Evolutionary conservation across 768 basidiomycete genomes (phyloP).

Genomic region (Russula earlei): DNA sequence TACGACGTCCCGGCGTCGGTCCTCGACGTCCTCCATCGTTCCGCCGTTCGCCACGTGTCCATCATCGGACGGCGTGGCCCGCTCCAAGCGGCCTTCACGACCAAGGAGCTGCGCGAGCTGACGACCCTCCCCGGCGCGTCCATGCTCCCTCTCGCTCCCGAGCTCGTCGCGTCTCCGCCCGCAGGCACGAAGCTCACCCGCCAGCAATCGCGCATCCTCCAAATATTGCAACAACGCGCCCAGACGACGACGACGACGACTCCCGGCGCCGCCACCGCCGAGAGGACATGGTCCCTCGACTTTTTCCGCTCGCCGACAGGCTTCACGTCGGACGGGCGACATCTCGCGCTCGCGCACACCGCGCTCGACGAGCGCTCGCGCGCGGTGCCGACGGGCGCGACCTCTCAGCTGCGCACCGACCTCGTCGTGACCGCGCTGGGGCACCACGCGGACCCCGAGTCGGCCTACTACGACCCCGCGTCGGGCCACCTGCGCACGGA

Average conservation of each 20-base stretch:
- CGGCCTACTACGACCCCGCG: constrained; percentile 48
- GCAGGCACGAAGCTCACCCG: constrained; percentile 36
- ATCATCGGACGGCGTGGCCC: constrained; percentile 84
- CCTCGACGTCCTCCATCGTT: constrained; percentile 53
- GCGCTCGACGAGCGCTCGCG: constrained; percentile 40
- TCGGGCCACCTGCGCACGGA: constrained; percentile 47
- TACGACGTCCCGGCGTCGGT: constrained; percentile 77
- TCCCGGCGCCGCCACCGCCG: constrained; percentile 26
- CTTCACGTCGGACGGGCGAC: constrained; percentile 23
- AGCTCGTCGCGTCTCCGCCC: constrained; percentile 34
- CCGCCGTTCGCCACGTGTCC: constrained; percentile 63
- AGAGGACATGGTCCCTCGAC: constrained; percentile 70
- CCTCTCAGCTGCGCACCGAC: constrained; percentile 48
- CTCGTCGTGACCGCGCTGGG: constrained; percentile 85
- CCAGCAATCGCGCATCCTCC: constrained; percentile 56
- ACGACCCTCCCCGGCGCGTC: constrained; percentile 48
- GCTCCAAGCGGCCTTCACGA: constrained; percentile 80
- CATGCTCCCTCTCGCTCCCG: constrained; percentile 51
- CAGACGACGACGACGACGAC: constrained; percentile 25
- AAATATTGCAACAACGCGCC: constrained; percentile 60
- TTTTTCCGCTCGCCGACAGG: constrained; percentile 69
- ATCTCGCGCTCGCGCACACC: constrained; percentile 55
- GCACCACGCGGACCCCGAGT: constrained; percentile 58
- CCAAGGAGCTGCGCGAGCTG: constrained; percentile 89
- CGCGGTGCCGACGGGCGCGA: constrained; percentile 47